phyloP scores from a whole-genome alignment of 2,329 filamentous ascomycete species.

The Cytospora chrysosperma region DNA sequence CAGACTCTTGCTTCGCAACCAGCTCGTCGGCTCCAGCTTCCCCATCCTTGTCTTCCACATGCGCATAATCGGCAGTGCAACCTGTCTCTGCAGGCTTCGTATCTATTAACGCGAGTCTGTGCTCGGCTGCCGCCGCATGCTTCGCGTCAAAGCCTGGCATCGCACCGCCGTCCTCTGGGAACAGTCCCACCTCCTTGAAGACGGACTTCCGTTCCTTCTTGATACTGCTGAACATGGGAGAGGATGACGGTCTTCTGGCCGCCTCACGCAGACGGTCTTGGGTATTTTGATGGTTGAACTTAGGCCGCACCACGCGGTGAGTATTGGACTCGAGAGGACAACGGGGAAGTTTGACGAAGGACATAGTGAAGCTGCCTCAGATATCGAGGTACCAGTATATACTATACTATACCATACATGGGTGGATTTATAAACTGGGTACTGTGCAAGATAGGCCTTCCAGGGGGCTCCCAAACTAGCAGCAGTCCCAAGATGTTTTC shows the following conservation, averaged over 20 bases:
- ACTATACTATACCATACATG: background rate
- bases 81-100: background rate
- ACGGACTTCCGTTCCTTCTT: slow-evolving; percentile 51
- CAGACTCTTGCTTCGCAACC: background rate
- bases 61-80: slow-evolving; percentile 26
- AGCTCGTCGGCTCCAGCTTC: background rate
- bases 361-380: slow-evolving; percentile 1
- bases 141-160: slow-evolving; percentile 26
- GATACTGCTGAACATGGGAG: slow-evolving; percentile 45
- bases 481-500: slow-evolving; percentile 9
- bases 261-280: slow-evolving; percentile 52
- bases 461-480: background rate
- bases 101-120: slow-evolving; percentile 26
- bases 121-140: slow-evolving; percentile 29
- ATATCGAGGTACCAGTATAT: background rate
- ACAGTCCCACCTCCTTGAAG: slow-evolving; percentile 52
- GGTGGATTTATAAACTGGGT: background rate
- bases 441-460: background rate
- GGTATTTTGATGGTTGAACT: slow-evolving; percentile 51
- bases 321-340: background rate
- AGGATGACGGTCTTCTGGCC: slow-evolving; percentile 38
- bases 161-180: slow-evolving; percentile 35
- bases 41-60: slow-evolving; percentile 12
- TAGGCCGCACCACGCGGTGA: slow-evolving; percentile 37
- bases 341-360: slow-evolving; percentile 9